These are phyloP conservation scores for Achaetomium macrosporum DNA, from an alignment of 2,329 filamentous ascomycete genomes.

Conservation along the genomic window DNA sequence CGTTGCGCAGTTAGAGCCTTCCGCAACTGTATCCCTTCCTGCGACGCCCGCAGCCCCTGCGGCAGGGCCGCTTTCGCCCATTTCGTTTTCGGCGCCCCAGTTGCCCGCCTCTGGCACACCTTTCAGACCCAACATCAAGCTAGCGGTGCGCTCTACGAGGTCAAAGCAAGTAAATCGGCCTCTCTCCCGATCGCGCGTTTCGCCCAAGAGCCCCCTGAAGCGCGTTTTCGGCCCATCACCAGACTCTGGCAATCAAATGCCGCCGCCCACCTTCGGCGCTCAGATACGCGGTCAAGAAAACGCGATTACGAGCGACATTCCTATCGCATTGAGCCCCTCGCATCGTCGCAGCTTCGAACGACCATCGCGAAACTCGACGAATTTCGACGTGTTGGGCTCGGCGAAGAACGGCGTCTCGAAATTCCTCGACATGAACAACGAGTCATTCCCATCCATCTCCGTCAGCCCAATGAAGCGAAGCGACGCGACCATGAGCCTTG, in stretches of 20 bases:
- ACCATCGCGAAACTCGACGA: slow-evolving; percentile 48
- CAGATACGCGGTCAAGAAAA: slow-evolving; percentile 41
- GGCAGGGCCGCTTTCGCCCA: slow-evolving; percentile 25
- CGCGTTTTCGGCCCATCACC: slow-evolving; percentile 65
- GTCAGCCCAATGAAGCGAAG: slow-evolving; percentile 87
- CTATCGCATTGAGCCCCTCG: slow-evolving; percentile 34
- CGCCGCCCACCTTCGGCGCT: slow-evolving; percentile 42
- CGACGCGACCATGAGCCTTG: slow-evolving; percentile 83
- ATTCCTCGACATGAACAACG: slow-evolving; percentile 42
- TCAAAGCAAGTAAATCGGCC: slow-evolving; percentile 52
- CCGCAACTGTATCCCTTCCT: slow-evolving; percentile 23
- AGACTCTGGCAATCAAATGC: slow-evolving; percentile 64
- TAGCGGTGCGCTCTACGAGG: slow-evolving; percentile 59
- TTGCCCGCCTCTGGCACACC: slow-evolving; percentile 54
- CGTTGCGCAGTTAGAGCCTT: slow-evolving; percentile 42
- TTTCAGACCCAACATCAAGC: slow-evolving; percentile 60
- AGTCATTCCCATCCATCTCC: slow-evolving; percentile 47
- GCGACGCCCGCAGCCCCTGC: slow-evolving; percentile 16
- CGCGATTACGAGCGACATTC: slow-evolving; percentile 26
- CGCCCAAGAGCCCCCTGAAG: slow-evolving; percentile 75
- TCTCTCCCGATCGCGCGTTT: slow-evolving; percentile 59
- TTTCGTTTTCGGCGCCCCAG: slow-evolving; percentile 31
- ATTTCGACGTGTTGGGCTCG: slow-evolving; percentile 51
- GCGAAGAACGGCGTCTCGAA: slow-evolving; percentile 47
- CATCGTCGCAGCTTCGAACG: slow-evolving; percentile 44